Percentiles rank a stretch among this genome's conserved stretches.
phyloP scores from a whole-genome alignment of 805 yeast genomes.

The Candida xyloterini region DNA sequence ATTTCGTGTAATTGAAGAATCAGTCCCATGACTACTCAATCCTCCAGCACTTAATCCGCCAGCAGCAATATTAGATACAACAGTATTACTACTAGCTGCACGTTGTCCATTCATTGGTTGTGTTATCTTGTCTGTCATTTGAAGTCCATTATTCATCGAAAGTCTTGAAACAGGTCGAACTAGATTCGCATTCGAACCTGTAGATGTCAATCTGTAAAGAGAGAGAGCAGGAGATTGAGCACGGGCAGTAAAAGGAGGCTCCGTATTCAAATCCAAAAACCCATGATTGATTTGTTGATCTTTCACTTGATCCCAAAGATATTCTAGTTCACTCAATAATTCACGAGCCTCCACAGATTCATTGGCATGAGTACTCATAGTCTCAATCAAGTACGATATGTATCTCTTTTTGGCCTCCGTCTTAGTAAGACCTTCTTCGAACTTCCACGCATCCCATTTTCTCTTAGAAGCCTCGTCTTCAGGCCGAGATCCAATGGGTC shows the following conservation, averaged over 20 bases:
- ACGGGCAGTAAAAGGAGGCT: conserved; percentile 15
- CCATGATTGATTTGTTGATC: conserved; percentile 23
- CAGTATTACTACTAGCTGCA: conserved; percentile 20
- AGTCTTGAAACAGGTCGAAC: conserved; percentile 31
- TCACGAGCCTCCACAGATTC: conserved; percentile 67
- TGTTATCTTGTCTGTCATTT: conserved; percentile 1
- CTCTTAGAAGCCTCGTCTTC: conserved; percentile 67
- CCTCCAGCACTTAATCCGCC: conserved; percentile 11
- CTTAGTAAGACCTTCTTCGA: conserved; percentile 62
- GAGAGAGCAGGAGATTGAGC: conserved; percentile 35
- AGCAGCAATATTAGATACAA: conserved; percentile 12
- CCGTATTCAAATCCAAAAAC: conserved; percentile 15
- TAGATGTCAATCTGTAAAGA: conserved; percentile 31
- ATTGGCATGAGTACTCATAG: conserved; percentile 68
- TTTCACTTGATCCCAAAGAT: conserved; percentile 66
- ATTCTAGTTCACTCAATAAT: conserved; percentile 63
- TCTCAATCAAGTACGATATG: conserved; percentile 63
- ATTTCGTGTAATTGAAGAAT: conserved; percentile 22
- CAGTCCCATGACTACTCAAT: conserved; percentile 13
- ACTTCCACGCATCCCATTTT: conserved; percentile 86
- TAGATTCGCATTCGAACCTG: conserved; percentile 27
- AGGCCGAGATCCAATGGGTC: conserved; percentile 58
- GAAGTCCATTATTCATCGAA: conserved; percentile 18
- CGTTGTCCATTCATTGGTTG: conserved; percentile 8
- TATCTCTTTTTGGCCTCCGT: conserved; percentile 75